Evolutionary conservation across 352 stramenopile genomes (phyloP).

Genomic region (Globisporangium orthogonon): DNA sequence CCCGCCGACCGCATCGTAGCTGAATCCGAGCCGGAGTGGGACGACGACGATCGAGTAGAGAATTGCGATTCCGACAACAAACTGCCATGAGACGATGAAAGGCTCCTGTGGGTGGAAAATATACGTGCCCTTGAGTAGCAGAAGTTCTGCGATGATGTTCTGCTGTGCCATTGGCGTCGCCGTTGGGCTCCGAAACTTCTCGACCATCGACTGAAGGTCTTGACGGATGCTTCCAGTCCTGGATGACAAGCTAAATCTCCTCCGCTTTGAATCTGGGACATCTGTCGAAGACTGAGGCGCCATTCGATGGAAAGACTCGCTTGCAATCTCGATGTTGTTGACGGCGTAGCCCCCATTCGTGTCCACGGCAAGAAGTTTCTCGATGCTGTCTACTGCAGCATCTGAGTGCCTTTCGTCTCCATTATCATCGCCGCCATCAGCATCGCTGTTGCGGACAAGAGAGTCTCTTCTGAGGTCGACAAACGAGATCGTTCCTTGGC

Average conservation of each 20-base stretch:
- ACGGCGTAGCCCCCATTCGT: not conserved
- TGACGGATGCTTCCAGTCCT: not conserved
- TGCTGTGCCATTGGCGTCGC: conserved; percentile 28
- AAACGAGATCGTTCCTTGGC: conserved; percentile 3
- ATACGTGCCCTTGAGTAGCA: conserved; percentile 63
- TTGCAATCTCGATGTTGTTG: not conserved
- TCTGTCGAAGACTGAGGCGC: not conserved
- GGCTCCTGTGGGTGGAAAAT: conserved; percentile 70
- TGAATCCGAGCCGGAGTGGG: conserved; percentile 84
- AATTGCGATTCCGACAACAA: conserved; percentile 69
- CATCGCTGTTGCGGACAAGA: not conserved
- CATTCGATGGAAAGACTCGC: not conserved
- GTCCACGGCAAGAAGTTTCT: not conserved
- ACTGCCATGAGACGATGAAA: conserved; percentile 68
- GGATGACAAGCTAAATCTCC: not conserved
- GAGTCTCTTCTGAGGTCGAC: conserved; percentile 1
- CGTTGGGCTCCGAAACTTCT: conserved; percentile 45
- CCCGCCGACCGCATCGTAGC: conserved; percentile 38
- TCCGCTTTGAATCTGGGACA: not conserved
- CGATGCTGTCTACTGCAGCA: not conserved
- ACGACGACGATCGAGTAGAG: conserved; percentile 88
- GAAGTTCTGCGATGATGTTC: conserved; percentile 42
- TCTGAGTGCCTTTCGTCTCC: not conserved
- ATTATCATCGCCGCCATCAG: not conserved
- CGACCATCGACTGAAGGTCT: conserved; percentile 26